Base-by-base conservation (phyloP, 345 rosid species). In the Atalantia buxifolia region DNA sequence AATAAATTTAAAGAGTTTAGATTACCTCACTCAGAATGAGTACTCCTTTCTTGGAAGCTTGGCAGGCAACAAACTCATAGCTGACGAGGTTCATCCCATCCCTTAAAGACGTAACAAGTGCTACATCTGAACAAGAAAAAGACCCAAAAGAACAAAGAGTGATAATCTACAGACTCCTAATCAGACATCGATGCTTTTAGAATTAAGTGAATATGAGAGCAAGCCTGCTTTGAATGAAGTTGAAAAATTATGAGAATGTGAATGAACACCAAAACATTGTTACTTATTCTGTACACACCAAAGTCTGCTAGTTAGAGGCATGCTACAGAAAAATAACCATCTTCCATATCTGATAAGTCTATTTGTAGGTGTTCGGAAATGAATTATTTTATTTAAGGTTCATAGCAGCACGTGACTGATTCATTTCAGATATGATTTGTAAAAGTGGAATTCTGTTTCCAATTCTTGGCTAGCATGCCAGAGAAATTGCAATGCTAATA, bases 41-140 rank as follows among this genome's bases (percentile, higher is more conserved):
- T 33, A 87, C 92, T 72, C 92, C 92, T 84, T 89, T 89, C 84
- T 89, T 87, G 79, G 84, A 81, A 62, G 83, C 92, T 85, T 89
- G 92, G 83, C 92, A 89, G 71, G 92, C 89, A 84, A 87, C 90
- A 77, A 85, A 89, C 81, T 89, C 92, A 71, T 89, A 89, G 71
- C 92, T 89, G 66, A 89, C 92, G 33, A 89, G 92, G 77, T 89
- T 89, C 92, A 89, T 87, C 56, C 92, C 92, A 76, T 89, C 92
- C 53, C 92, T 81, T 67, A 87, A 80, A 57, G 92, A 89, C 2
- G 92, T 89, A 50, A 89, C 90, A 84, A 89, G 89, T 27, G 90
- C 92, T 33, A 87, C 92, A 76, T 89, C 92, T 89, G 70, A 53
- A 76, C 61, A 45, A 76, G 21, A 66, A 77, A 82, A 63, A 55